phyloP scores from a whole-genome alignment of 352 stramenopile genomes.

The Phytophthora sp. region DNA sequence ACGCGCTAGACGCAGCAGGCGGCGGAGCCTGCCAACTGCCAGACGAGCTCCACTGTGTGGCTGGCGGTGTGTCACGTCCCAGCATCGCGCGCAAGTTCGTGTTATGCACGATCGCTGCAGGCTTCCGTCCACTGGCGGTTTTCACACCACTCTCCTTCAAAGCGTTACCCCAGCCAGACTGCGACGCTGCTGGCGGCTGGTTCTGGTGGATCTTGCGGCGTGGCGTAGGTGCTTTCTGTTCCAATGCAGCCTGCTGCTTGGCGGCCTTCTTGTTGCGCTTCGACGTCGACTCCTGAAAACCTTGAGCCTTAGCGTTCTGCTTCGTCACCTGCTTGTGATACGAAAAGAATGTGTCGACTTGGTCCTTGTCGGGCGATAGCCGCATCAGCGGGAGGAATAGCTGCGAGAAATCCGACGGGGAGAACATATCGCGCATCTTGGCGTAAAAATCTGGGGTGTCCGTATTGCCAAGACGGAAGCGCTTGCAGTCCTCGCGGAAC shows the following conservation, averaged over 20 bases:
- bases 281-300: slow-evolving; percentile 48
- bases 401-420: slow-evolving; percentile 62
- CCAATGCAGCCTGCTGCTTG: slow-evolving; percentile 32
- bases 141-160: slow-evolving; percentile 70
- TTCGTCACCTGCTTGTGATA: slow-evolving; percentile 65
- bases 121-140: slow-evolving; percentile 19
- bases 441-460: slow-evolving; percentile 78
- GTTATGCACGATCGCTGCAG: slow-evolving; percentile 67
- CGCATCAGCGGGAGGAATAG: slow-evolving; percentile 85
- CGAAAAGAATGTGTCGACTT: slow-evolving; percentile 67
- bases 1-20: slow-evolving; percentile 16
- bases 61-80: slow-evolving; percentile 41
- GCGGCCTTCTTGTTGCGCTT: slow-evolving; percentile 54
- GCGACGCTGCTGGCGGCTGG: slow-evolving; percentile 44
- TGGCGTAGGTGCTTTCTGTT: slow-evolving; percentile 17
- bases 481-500: slow-evolving; percentile 79
- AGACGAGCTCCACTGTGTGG: slow-evolving; percentile 58
- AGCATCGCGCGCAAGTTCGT: slow-evolving; percentile 52
- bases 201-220: slow-evolving; percentile 21
- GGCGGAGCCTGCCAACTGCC: slow-evolving; percentile 54
- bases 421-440: slow-evolving; percentile 74
- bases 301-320: slow-evolving; percentile 35
- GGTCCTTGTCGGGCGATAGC: slow-evolving; percentile 66
- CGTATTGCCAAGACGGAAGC: slow-evolving; percentile 61
- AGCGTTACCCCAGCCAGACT: slow-evolving; percentile 75